Base-by-base conservation (phyloP, 768 basidiomycete genomes). In the Cystobasidium onofrii region DNA sequence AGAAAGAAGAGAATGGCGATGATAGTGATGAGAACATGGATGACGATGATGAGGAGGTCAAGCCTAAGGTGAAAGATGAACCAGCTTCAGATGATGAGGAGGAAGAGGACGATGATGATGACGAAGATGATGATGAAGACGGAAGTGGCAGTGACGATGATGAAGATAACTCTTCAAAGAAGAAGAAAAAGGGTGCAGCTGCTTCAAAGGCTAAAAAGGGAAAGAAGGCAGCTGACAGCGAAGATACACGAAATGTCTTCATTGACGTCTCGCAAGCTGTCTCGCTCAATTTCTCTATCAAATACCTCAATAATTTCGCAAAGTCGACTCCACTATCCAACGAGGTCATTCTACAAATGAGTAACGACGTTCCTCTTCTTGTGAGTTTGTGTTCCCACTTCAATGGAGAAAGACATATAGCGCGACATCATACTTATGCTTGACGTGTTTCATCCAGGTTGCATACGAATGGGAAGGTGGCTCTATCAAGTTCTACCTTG, bases 231-330 rank as follows among this genome's bases (percentile, higher is more conserved):
- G 43, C 84, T 85, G 87, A 87, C 77, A 82, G 81, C n/a, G 88
- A 88, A 79, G 86, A 86, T 75, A 85, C 85, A 9, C 18, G 15
- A 29, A 36, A 63, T 20, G 88, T 95, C 61, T 81, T 83, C 75
- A 89, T 96, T 80, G 87, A 90, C 82, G 89, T 96, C 86, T 91
- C 92, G 79, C 88, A 90, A 80, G 87, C 90, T 76, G 95, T 99
- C 75, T 86, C 88, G 52, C 84, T 98, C 62, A 97, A 93, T 0
- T 98, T 98, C 84, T 92, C 91, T 36, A 84, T 98, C 78, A 98
- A 97, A 82, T 99, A 98, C 82, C 88, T 98, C 33, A 88, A 90
- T 81, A 97, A 96, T 83, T 98, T 99, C 79, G 87, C 92, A 65
- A 98, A 96, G 85, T 91, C 90, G 76, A 83, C 89, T 0, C 84